Evolutionary conservation across 2,329 filamentous ascomycete species (phyloP).

Genomic region (Botryotinia calthae): DNA sequence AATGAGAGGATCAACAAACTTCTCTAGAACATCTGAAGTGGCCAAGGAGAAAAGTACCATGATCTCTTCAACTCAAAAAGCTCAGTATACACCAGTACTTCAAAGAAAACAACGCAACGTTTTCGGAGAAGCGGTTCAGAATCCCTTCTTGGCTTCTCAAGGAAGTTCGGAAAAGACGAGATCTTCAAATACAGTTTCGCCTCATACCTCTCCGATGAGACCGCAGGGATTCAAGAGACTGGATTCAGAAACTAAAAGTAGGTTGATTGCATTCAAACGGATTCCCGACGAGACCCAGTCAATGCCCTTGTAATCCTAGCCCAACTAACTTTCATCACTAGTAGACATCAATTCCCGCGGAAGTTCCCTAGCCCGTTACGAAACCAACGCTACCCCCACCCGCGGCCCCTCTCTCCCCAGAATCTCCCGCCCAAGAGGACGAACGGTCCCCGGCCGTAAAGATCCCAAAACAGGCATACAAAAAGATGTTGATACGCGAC

Average conservation of each 20-base stretch:
- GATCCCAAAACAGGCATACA: background rate
- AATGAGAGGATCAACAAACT: background rate
- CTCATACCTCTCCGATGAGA: slow-evolving; percentile 12
- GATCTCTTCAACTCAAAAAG: background rate
- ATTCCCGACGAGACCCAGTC: background rate
- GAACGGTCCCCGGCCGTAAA: slow-evolving; percentile 7
- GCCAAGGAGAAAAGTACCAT: background rate
- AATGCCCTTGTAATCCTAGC: no score
- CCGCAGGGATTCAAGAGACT: background rate
- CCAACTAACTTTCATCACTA: background rate
- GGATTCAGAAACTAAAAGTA: slow-evolving; percentile 7
- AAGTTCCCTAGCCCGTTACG: slow-evolving; percentile 16
- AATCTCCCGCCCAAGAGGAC: background rate
- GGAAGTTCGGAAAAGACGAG: background rate
- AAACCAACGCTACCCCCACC: slow-evolving; percentile 13
- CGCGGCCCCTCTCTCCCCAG: background rate
- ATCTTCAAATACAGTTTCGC: slow-evolving; percentile 11
- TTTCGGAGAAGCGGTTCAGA: slow-evolving; percentile 20
- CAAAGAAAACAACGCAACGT: slow-evolving; percentile 16
- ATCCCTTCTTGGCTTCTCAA: slow-evolving; percentile 14
- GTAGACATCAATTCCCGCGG: background rate
- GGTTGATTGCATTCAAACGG: background rate
- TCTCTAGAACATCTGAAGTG: background rate
- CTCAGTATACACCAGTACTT: slow-evolving; percentile 3
- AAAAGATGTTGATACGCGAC: slow-evolving; percentile 3